Base-by-base conservation (phyloP, 1,139 yeast genomes). In the Diutina mesorugosa region DNA sequence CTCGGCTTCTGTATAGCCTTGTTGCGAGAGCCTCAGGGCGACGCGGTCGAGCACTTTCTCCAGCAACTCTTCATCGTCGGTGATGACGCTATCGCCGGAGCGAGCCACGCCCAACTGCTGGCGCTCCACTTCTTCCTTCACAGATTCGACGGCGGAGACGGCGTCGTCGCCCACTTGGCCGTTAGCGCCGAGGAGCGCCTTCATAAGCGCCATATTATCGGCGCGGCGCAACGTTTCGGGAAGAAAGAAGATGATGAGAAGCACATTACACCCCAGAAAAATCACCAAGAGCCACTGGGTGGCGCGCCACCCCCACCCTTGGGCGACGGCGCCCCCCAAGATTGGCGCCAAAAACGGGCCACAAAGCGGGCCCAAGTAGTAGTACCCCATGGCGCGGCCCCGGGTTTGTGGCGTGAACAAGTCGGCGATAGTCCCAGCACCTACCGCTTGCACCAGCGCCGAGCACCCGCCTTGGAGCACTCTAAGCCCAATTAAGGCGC, bases 381-480 rank as follows among this genome's bases (percentile, higher is more conserved):
- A 90, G 61, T 83, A 74, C 0, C 96, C 95, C 84, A 90, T 80
- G 12, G 95, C 95, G 6, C 76, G 68, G 0, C 96, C 96, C 64
- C 96, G 76, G 61, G 85, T 80, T 50, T 83, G 80, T 4, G 86
- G 84, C 3, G 78, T 72, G 64, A 76, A 90, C 47, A 90, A 68
- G 65, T 90, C 97, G 18, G 88, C 80, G 52, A 90, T 83, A 0
- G 96, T 87, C 3, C 96, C 96, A 0, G 96, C 96, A 1, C 96
- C 96, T 6, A 89, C 90, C 2, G 95, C 83, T 67, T 89, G 96
- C 0, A 89, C 96, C 51, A 91, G 82, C 0, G 95, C 95, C 2
- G 91, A 85, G 57, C 88, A 83, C 0, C 90, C 95, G 58, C 96
- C 96, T 55, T 86, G 78, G 3, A 88, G 67, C 5, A 61, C 54